A percentile compares a stretch with the other conserved stretches of the same genome.
phyloP scores from a whole-genome alignment of 164 flowering plant species.

The Liriodendron chinense region DNA sequence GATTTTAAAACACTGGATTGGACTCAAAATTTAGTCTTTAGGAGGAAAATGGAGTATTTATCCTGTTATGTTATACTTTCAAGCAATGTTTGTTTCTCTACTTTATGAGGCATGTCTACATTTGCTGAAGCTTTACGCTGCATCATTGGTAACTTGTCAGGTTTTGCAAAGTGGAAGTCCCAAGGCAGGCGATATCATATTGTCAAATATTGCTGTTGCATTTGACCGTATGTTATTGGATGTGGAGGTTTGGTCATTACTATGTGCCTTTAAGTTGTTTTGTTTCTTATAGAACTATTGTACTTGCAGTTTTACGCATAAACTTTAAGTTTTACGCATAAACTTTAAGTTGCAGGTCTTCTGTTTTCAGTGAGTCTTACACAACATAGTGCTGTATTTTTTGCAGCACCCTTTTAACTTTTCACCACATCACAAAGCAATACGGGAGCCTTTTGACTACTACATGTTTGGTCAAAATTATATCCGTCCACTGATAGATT shows the following conservation, averaged over 20 bases:
- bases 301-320: not conserved
- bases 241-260: slow-evolving; percentile 52
- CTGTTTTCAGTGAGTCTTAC: slow-evolving; percentile 10
- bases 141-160: slow-evolving; percentile 38
- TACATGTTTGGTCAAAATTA: slow-evolving; percentile 86
- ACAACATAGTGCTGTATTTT: slow-evolving; percentile 5
- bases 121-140: not conserved
- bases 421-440: slow-evolving; percentile 72
- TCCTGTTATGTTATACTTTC: not conserved
- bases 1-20: too few species aligned
- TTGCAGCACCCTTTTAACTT: slow-evolving; percentile 84
- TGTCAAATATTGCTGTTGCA: slow-evolving; percentile 69
- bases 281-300: not conserved
- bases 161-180: slow-evolving; percentile 72
- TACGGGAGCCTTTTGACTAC: slow-evolving; percentile 92
- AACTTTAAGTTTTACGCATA: too few species aligned
- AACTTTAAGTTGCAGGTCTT: not conserved
- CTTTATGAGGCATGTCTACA: not conserved
- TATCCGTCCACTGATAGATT: slow-evolving; percentile 81
- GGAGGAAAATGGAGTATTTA: not conserved
- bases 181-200: slow-evolving; percentile 52
- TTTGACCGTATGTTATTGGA: slow-evolving; percentile 77
- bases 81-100: not conserved
- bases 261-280: slow-evolving; percentile 3
- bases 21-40: not conserved